Evolutionary conservation across 305 asterid genomes (phyloP), one percentile per base, ranked within the genome.

Genomic region (Fraxinus angustifolia): DNA sequence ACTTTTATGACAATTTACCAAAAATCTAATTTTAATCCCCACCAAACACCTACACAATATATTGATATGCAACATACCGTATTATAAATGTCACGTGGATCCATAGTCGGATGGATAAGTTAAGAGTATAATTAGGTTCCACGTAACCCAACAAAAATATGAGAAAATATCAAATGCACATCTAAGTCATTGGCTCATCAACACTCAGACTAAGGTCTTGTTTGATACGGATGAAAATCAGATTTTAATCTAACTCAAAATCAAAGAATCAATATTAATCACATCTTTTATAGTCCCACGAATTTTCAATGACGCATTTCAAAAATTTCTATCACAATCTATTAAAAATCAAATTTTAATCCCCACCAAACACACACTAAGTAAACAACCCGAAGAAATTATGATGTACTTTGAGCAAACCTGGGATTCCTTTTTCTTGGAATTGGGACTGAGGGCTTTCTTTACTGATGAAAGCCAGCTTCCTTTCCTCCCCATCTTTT

Each of bases 381-480:
- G 60, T 8, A 78, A 21, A 11, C 79, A 76, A 80, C 30, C 30
- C 50, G 23, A 76, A 28, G 0, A 45, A 79, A 45, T 30, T 67
- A 28, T 28, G 73, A 28, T 19, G 53, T 78, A 42, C 21, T 58
- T 72, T 76, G 68, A 79, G 71, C 81, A 67, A 67, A 92, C 93
- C 90, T 88, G 87, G 81, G 83, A 82, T 77, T 86, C 87, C 83
- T 89, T 90, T 71, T 62, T 90, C 88, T 90, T 91, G 33, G 94
- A 88, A 78, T 87, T 86, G 17, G 97, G 93, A 85, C 94, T 93
- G 81, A 95, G 87, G 83, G 89, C 97, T 90, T 93, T 93, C 91
- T 92, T 95, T 33, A 95, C 91, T 3, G 98, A 91, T 79, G 97
- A 91, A 81, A 95, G 88, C 98, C 99, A 95, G 86, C 90, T 87